Evolutionary conservation across 2,329 filamentous ascomycete genomes (phyloP), one percentile per base, ranked within the genome.

Genomic region (Escovopsis sp.): DNA sequence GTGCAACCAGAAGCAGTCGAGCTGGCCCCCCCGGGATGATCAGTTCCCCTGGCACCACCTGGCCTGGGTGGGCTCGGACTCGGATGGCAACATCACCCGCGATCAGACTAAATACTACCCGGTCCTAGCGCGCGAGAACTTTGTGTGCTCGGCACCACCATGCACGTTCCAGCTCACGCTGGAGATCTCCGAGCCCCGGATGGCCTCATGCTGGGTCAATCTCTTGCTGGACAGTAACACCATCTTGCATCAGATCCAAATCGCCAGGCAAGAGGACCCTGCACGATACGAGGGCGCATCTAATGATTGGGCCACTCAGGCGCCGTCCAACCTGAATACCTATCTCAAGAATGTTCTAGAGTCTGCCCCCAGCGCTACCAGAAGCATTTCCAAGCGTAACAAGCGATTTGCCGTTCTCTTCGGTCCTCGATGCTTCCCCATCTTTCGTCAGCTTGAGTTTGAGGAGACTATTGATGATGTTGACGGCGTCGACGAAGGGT

Each of bases 351-450:
- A 76, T 44, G 57, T 70, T 6, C 58, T 70, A 3, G 60, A 65
- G 20, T 54, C 55, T 1, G 53, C 56, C 2, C 55, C 56, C 1
- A 57, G 59, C 31, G 58, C 60, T 8, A 53, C 53, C 0, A 58
- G 67, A 36, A 68, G 59, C 39, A 74, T 77, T 31, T 71, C 71
- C 2, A 70, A 69, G 41, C 59, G 72, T 2, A 77, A 77, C 48
- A 76, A 75, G 51, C 65, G 68, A 12, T 76, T 76, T 42, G 57
- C 59, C 24, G 66, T 74, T 2, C 60, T 72, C 7, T 75, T 76
- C 43, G 69, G 71, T 0, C 60, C 61, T 5, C 64, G 67, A 4
- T 70, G 70, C 39, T 65, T 68, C 37, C 51, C 56, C 16, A 60
- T 76, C 11, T 71, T 76, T 48, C 57, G 56, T 12, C 61, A 62